Percentiles rank a stretch among this genome's conserved stretches.
phyloP scores from a whole-genome alignment of 768 basidiomycete genomes.

The Trametes gibbosa region DNA sequence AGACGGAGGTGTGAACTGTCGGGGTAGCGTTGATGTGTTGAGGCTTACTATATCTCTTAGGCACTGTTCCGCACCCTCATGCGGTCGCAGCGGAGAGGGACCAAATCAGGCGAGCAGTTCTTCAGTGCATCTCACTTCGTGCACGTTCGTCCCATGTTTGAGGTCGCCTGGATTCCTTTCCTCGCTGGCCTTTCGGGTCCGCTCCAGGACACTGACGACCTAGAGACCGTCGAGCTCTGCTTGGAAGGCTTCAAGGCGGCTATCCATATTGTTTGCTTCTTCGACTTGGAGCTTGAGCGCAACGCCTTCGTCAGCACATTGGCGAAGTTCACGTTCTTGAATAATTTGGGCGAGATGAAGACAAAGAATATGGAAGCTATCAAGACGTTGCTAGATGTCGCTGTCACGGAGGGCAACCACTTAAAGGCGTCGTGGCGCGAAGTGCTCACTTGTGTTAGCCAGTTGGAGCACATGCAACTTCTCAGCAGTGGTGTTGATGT shows the following conservation, averaged over 20 bases:
- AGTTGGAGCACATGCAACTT: slow-evolving; percentile 97
- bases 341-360: slow-evolving; percentile 98
- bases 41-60: slow-evolving; percentile 35
- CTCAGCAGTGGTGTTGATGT: slow-evolving; percentile 90
- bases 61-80: slow-evolving; percentile 92
- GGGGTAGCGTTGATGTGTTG: background rate
- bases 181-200: slow-evolving; percentile 93
- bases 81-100: slow-evolving; percentile 84
- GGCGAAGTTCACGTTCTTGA: slow-evolving; percentile 95
- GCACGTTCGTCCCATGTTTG: slow-evolving; percentile 98
- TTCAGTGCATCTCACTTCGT: slow-evolving; percentile 96
- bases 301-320: slow-evolving; percentile 98
- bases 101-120: slow-evolving; percentile 80
- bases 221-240: slow-evolving; percentile 88
- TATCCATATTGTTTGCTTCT: slow-evolving; percentile 95
- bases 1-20: slow-evolving; percentile 72
- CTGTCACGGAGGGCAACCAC: slow-evolving; percentile 94
- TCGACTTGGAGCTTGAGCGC: slow-evolving; percentile 95
- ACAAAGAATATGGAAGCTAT: slow-evolving; percentile 99
- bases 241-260: slow-evolving; percentile 95
- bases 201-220: slow-evolving; percentile 91
- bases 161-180: slow-evolving; percentile 99
- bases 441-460: slow-evolving; percentile 94
- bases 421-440: slow-evolving; percentile 97
- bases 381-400: slow-evolving; percentile 90